Percentiles rank a stretch among this genome's conserved stretches.
These are phyloP conservation scores for Nowakowskiella sp. DNA, from an alignment of 192 early-diverging fungal species.

Conservation along the genomic window DNA sequence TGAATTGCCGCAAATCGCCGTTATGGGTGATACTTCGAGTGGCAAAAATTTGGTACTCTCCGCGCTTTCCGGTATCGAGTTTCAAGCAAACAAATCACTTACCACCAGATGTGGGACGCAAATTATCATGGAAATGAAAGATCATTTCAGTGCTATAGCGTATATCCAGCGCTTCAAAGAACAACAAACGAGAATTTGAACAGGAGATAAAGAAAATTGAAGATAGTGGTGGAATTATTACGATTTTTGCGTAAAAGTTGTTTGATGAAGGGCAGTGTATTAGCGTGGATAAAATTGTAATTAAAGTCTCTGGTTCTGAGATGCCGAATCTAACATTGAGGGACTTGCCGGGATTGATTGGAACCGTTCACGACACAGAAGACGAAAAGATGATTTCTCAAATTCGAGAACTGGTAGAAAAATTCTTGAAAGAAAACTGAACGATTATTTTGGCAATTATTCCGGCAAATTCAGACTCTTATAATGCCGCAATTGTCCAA, in stretches of 20 bases:
- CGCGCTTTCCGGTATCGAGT: conserved; percentile 19
- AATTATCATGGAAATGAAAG: conserved; percentile 1
- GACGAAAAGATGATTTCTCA: conserved; percentile 6
- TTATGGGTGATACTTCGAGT: background rate
- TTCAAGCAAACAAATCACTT: conserved; percentile 11
- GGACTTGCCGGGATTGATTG: conserved; percentile 26
- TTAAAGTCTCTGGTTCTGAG: conserved; percentile 8
- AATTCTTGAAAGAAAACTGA: conserved; percentile 11
- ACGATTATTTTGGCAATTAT: conserved; percentile 28
- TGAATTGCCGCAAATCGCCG: background rate
- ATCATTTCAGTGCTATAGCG: conserved; percentile 6
- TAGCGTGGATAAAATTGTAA: conserved; percentile 13
- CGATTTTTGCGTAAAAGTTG: background rate
- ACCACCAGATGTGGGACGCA: conserved; percentile 18
- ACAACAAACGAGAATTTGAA: no score
- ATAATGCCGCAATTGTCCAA: conserved; percentile 18
- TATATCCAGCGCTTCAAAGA: background rate
- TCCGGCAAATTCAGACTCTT: conserved; percentile 25
- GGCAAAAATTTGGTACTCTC: conserved; percentile 4
- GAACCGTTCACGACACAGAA: conserved; percentile 15
- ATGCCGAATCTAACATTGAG: conserved; percentile 18
- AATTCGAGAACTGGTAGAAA: conserved; percentile 9
- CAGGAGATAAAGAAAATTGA: background rate
- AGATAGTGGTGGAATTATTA: no score
- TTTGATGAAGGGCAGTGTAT: conserved; percentile 11